Percentiles rank a stretch among this genome's conserved stretches.
Evolutionary conservation across 75 land plant species (phyloP).

Genomic region (Larix kaempferi): DNA sequence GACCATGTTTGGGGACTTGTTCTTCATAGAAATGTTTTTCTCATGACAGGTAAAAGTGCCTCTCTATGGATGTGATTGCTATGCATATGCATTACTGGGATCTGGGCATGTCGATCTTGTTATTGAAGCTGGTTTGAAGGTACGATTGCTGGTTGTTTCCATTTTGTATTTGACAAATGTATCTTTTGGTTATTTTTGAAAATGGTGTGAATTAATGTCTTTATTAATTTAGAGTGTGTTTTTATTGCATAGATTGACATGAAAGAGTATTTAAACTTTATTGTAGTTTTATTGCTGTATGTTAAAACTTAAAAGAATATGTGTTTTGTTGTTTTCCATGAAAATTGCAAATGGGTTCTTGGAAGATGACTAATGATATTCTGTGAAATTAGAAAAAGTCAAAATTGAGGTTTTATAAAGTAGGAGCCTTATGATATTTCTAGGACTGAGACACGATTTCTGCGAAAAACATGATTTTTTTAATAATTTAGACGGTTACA

Average conservation of each 20-base stretch:
- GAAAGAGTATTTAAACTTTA: neutral
- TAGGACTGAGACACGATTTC: no score
- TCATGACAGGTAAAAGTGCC: constrained; percentile 81
- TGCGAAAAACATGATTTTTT: no score
- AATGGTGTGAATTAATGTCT: neutral
- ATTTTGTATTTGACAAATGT: neutral
- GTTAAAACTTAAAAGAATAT: neutral
- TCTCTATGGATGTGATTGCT: constrained; percentile 98
- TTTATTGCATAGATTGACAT: neutral
- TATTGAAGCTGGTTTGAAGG: constrained; percentile 96
- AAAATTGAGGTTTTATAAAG: neutral
- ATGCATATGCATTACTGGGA: constrained; percentile 97
- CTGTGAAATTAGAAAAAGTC: neutral
- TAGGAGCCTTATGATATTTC: no score
- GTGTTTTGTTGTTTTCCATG: neutral
- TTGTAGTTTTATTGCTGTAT: neutral
- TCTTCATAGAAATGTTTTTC: neutral
- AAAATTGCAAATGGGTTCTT: neutral
- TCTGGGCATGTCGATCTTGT: constrained; percentile 96
- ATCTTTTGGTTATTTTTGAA: neutral
- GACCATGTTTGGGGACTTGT: neutral
- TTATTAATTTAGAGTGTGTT: neutral
- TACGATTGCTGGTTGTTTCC: constrained; percentile 16
- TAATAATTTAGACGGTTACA: no score
- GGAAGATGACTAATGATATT: neutral